A percentile compares a stretch with the other conserved stretches of the same genome.
Evolutionary conservation across 257 asterid species (phyloP).

Genomic region (Handroanthus guayacan): DNA sequence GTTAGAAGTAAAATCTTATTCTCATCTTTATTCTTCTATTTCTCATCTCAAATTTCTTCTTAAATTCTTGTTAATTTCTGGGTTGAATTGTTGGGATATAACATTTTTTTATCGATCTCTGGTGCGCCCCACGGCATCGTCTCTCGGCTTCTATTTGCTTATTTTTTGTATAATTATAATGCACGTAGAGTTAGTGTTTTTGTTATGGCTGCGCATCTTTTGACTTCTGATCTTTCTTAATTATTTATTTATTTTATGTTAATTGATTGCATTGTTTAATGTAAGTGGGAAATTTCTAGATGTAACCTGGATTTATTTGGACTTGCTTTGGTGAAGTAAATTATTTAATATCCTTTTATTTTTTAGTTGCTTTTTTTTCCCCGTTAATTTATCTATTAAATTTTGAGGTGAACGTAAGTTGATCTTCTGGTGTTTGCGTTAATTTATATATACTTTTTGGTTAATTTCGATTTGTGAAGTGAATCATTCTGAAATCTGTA

Average conservation of each 20-base stretch:
- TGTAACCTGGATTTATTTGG: constrained; percentile 24
- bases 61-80: no score
- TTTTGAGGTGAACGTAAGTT: constrained; percentile 24
- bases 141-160: constrained; percentile 22
- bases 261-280: constrained; percentile 6
- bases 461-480: constrained; percentile 18
- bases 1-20: no score
- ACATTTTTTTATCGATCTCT: constrained; percentile 45
- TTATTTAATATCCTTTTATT: constrained; percentile 1
- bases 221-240: constrained; percentile 4
- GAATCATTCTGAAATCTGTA: not conserved
- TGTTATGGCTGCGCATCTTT: constrained; percentile 3
- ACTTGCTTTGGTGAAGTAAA: constrained; percentile 14
- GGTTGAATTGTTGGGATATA: no score
- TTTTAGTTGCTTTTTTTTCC: not conserved
- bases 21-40: no score
- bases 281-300: constrained; percentile 13
- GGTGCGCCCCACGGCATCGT: constrained; percentile 38
- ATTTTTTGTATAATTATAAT: constrained; percentile 16
- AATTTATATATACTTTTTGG: constrained; percentile 1
- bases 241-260: constrained; percentile 17
- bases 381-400: not conserved
- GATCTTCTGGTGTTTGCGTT: constrained; percentile 30
- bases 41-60: no score
- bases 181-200: constrained; percentile 24